Evolutionary conservation across 1,139 yeast species (phyloP).

Genomic region (Kurtzmaniella quercitrusa): DNA sequence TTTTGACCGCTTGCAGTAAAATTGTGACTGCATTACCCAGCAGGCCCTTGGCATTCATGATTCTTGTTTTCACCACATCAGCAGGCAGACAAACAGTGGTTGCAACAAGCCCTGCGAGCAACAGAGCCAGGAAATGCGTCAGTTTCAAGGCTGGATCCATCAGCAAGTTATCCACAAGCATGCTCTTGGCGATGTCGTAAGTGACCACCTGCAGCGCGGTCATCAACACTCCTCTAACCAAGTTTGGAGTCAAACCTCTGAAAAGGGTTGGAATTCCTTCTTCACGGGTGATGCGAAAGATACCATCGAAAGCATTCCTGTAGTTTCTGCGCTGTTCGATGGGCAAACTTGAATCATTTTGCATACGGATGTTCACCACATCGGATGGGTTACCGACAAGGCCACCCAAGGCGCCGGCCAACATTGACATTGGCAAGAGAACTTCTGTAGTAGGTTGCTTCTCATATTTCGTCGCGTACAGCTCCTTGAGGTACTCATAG

Average conservation of each 20-base stretch:
- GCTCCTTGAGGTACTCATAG: slow-evolving; percentile 70
- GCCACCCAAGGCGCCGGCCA: slow-evolving; percentile 82
- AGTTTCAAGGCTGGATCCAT: slow-evolving; percentile 60
- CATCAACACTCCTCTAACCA: slow-evolving; percentile 80
- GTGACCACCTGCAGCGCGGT: slow-evolving; percentile 91
- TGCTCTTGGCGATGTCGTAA: slow-evolving; percentile 68
- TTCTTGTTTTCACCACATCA: slow-evolving; percentile 83
- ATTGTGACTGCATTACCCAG: slow-evolving; percentile 48
- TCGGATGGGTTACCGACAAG: slow-evolving; percentile 86
- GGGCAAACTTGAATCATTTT: slow-evolving; percentile 75
- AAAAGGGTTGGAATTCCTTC: slow-evolving; percentile 63
- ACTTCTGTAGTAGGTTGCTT: slow-evolving; percentile 32
- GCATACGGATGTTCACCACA: slow-evolving; percentile 87
- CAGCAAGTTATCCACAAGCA: slow-evolving; percentile 47
- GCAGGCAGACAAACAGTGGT: slow-evolving; percentile 92
- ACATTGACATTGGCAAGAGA: slow-evolving; percentile 74
- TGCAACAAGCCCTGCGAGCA: slow-evolving; percentile 80
- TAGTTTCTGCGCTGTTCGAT: slow-evolving; percentile 66
- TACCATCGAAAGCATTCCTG: slow-evolving; percentile 74
- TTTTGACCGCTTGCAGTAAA: slow-evolving; percentile 51
- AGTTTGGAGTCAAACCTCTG: slow-evolving; percentile 75
- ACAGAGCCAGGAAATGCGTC: slow-evolving; percentile 75
- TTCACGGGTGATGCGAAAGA: slow-evolving; percentile 51
- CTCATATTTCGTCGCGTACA: slow-evolving; percentile 31
- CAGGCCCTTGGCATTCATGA: slow-evolving; percentile 67